Evolutionary conservation across 441 rosid genomes (phyloP), one percentile per base, ranked within the genome.

Genomic region (Erysimum cheiri): DNA sequence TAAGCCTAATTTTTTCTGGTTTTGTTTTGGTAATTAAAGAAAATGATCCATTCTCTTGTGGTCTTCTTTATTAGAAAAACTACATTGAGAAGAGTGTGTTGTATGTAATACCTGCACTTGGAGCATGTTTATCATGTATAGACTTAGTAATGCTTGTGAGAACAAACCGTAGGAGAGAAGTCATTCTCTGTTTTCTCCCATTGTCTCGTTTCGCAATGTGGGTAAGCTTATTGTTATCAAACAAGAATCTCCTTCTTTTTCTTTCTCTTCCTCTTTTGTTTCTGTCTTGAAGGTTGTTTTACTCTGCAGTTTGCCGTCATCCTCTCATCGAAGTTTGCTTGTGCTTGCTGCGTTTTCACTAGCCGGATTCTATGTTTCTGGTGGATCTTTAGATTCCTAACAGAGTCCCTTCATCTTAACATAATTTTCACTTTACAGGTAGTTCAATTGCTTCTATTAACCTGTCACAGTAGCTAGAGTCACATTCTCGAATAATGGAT

Each of bases 381-480:
- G 94, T 93, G 97, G 96, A 68, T 80, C 70, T 28, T 87, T 61
- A 91, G 85, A 80, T 72, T 83, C 44, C 4, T 89, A 36, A 53
- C 70, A 43, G 87, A 77, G 52, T 65, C 84, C 55, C 69, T 88
- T 39, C 84, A 77, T 83, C 81, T 89, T 61, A 81, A 70, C 55
- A 75, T 26, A 44, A n/a, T 74, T 57, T 84, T 84, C 80, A 56
- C 69, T 56, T 79, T 75, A 60, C 55, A 80, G 89, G 98, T 93
- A 78, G n/a, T 31, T 22, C 36, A 57, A 0, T 19, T 64, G 39
- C 41, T 8, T 49, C 14, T 7, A 10, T 36, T 2, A 24, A 26
- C 26, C 53, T 15, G 58, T 19, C 39, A 47, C 40, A 47, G 3
- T 44, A 40, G 41, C 55, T 28, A 61, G 24, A 36, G 26, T 47